These are phyloP conservation scores for Phialemoniopsis sp. DNA, from an alignment of 2,329 filamentous ascomycete species.

Conservation along the genomic window DNA sequence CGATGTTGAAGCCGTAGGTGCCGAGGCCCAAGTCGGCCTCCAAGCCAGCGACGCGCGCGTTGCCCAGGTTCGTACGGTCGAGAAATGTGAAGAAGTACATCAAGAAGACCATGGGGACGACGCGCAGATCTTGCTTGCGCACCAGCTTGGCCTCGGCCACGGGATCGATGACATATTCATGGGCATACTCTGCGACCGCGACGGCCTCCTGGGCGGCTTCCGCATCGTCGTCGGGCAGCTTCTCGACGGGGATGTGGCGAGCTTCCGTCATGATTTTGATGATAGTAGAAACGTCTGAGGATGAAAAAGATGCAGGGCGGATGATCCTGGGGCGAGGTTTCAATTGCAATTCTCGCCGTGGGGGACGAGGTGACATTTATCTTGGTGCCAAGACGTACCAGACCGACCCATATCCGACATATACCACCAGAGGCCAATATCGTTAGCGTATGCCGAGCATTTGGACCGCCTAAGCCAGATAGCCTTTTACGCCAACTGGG, in stretches of 20 bases:
- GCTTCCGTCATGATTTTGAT: background rate
- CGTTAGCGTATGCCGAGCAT: too few relatives aligned
- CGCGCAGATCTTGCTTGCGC: constrained; percentile 23
- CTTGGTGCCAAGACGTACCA: too few relatives aligned
- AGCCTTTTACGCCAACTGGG: too few relatives aligned
- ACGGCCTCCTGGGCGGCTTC: constrained; percentile 1
- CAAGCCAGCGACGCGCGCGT: constrained; percentile 39
- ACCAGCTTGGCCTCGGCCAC: constrained; percentile 10
- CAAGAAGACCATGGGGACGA: constrained; percentile 45
- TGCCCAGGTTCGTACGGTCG: constrained; percentile 43
- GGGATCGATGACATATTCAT: constrained; percentile 10
- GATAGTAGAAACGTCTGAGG: too few relatives aligned
- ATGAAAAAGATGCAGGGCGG: too few relatives aligned
- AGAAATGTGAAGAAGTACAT: constrained; percentile 53
- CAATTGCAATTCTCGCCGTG: too few relatives aligned
- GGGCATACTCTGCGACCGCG: constrained; percentile 8
- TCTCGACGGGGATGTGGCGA: background rate
- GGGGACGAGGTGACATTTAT: too few relatives aligned
- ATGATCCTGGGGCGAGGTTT: too few relatives aligned
- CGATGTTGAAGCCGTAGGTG: constrained; percentile 10
- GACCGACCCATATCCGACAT: too few relatives aligned
- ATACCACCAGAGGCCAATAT: too few relatives aligned
- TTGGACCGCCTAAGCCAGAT: too few relatives aligned
- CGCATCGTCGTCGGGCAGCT: background rate
- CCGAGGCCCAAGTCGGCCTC: constrained; percentile 37